Base-by-base conservation (phyloP, 1,284 basidiomycete genomes). In the Cystobasidium sp. region DNA sequence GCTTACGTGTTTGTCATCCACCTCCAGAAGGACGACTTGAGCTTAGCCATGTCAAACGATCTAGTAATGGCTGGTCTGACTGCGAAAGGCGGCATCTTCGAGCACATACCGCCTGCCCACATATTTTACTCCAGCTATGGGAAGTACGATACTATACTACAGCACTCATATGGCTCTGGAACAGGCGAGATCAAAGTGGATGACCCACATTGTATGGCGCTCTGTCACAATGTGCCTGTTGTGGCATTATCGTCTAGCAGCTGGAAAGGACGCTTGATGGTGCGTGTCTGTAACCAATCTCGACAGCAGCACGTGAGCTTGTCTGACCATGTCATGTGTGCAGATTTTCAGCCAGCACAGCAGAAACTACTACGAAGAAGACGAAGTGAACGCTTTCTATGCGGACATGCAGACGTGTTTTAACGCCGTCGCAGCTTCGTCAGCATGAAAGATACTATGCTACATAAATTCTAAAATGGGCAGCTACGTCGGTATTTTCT, bases 61-160 rank as follows among this genome's bases (percentile, higher is more conserved):
- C 58, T 61, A 18, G 58, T 44, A 16, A 61, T 20, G 24, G 58
- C 58, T 18, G 58, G 58, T 10, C 58, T 39, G 16, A 16, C 10
- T 8, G 43, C 31, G 9, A 31, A 39, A 44, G 24, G 20, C 18
- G 18, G 12, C 8, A 20, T 31, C 24, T 61, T 61, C 58, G 58
- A 61, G 20, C 1, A 18, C 31, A 39, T 61, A 14, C 37, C 58
- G 16, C 58, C 58, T 22, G 58, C 58, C 20, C 58, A 61, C 8
- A 31, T 10, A n/a, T 61, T 61, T 22, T 61, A 61, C 58, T 41
- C 37, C 58, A 61, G 58, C 58, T 61, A 61, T 37, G 58, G 58
- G 1, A 61, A 61, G 31, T 18, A 14, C 31, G 58, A 61, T 22
- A 44, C 22, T 24, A 5, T 37, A n/a, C 18, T 61, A 18, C 9